phyloP scores from a whole-genome alignment of 805 yeast genomes.

The Candida xiaguanensis region DNA sequence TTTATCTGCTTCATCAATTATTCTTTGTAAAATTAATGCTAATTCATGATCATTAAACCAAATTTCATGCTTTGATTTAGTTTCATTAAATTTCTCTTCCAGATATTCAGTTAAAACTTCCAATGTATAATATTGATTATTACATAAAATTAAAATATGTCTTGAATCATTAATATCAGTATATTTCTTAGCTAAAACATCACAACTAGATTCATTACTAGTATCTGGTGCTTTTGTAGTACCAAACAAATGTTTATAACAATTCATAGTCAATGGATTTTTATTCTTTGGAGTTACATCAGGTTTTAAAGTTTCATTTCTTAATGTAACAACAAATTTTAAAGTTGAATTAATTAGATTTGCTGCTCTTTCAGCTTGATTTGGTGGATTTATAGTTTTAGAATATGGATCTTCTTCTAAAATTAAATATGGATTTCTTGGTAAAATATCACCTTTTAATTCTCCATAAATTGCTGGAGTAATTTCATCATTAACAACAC shows the following conservation, averaged over 20 bases:
- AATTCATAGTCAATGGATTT: slow-evolving; percentile 60
- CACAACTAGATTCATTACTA: slow-evolving; percentile 20
- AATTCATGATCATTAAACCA: slow-evolving; percentile 55
- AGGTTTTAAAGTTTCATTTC: slow-evolving; percentile 50
- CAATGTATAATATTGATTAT: slow-evolving; percentile 48
- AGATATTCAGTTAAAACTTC: slow-evolving; percentile 41
- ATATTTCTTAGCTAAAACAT: slow-evolving; percentile 37
- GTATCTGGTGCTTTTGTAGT: slow-evolving; percentile 51
- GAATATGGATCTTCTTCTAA: slow-evolving; percentile 72
- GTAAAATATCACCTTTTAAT: slow-evolving; percentile 61
- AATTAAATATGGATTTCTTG: slow-evolving; percentile 73
- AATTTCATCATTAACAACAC: slow-evolving; percentile 45
- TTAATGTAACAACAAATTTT: slow-evolving; percentile 59
- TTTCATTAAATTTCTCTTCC: slow-evolving; percentile 17
- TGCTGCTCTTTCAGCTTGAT: slow-evolving; percentile 67
- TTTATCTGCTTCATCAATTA: slow-evolving; percentile 34
- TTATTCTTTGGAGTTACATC: slow-evolving; percentile 53
- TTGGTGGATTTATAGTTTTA: slow-evolving; percentile 51
- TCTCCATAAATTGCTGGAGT: slow-evolving; percentile 63
- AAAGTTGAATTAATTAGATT: slow-evolving; percentile 61
- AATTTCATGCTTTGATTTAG: slow-evolving; percentile 29
- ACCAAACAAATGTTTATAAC: slow-evolving; percentile 66
- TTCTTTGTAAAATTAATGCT: slow-evolving; percentile 38
- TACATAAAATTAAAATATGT: slow-evolving; percentile 48
- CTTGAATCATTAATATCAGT: slow-evolving; percentile 33